These are phyloP conservation scores for Lipomyces yarrowii DNA, from an alignment of 1,139 yeast genomes.

Conservation along the genomic window DNA sequence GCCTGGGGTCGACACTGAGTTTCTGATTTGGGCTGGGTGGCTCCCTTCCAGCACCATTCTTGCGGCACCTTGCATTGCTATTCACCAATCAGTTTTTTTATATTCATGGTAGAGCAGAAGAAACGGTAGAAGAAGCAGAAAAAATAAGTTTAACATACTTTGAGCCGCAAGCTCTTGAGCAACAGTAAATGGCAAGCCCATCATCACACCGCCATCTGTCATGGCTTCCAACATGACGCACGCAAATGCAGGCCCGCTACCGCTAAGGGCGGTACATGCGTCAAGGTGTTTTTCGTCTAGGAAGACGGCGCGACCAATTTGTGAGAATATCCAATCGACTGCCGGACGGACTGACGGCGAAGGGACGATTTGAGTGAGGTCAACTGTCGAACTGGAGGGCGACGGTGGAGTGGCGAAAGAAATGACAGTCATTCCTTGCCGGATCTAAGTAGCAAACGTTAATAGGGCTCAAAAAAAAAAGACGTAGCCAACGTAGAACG, in stretches of 20 bases:
- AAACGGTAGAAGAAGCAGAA: not conserved
- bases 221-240: constrained; percentile 86
- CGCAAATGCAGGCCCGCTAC: constrained; percentile 96
- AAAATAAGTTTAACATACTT: constrained; percentile 50
- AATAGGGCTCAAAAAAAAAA: not conserved
- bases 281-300: constrained; percentile 82
- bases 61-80: constrained; percentile 82
- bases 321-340: constrained; percentile 71
- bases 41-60: constrained; percentile 65
- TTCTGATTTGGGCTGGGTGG: constrained; percentile 90
- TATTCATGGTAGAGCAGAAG: not conserved
- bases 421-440: constrained; percentile 91
- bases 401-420: constrained; percentile 52
- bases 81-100: not conserved
- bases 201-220: constrained; percentile 90
- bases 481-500: not conserved
- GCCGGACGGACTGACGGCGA: constrained; percentile 51
- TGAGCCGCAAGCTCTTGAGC: constrained; percentile 92
- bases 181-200: constrained; percentile 88
- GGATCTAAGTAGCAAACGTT: constrained; percentile 48
- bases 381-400: constrained; percentile 54
- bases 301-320: constrained; percentile 50
- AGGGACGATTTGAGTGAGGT: constrained; percentile 53
- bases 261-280: constrained; percentile 92
- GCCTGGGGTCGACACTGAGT: constrained; percentile 94